Conservation (phyloP, 2,329 filamentous ascomycete species). For the Talaromyces sp. region DNA sequence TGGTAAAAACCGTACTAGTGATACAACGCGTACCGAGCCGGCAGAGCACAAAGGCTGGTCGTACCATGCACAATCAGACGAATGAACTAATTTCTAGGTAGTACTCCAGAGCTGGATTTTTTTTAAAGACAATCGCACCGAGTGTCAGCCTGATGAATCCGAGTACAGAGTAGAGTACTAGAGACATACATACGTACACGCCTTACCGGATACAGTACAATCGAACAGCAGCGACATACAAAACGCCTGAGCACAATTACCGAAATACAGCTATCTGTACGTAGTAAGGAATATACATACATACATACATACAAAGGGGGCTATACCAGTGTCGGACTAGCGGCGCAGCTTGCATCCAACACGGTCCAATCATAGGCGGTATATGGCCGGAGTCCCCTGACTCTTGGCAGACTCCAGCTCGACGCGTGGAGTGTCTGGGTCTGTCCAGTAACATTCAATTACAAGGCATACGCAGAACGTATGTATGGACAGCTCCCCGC, state of each 20-base stretch:
- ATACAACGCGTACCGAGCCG: slow-evolving; percentile 6
- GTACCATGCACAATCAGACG: not conserved
- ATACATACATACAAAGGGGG: not conserved
- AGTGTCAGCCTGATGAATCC: not conserved
- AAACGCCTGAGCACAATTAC: slow-evolving; percentile 2
- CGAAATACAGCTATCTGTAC: not conserved
- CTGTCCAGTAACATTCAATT: not conserved
- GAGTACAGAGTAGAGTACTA: not conserved
- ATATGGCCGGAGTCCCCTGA: not conserved
- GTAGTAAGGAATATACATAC: not conserved
- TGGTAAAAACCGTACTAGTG: not conserved
- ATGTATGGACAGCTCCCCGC: not conserved
- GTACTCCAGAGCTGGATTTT: no score
- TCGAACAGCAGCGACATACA: not conserved
- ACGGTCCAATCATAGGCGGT: not conserved
- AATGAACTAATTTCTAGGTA: not conserved
- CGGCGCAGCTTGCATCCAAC: not conserved
- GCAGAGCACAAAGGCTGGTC: slow-evolving; percentile 1
- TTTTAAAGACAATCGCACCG: no score
- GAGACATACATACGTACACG: not conserved
- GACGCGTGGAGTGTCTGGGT: slow-evolving; percentile 7
- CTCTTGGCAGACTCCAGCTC: slow-evolving; percentile 9
- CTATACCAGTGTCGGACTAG: not conserved
- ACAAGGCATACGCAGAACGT: not conserved
- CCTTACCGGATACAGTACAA: not conserved